phyloP scores from a whole-genome alignment of 805 yeast species.

The Wickerhamiella vanderwaltii region DNA sequence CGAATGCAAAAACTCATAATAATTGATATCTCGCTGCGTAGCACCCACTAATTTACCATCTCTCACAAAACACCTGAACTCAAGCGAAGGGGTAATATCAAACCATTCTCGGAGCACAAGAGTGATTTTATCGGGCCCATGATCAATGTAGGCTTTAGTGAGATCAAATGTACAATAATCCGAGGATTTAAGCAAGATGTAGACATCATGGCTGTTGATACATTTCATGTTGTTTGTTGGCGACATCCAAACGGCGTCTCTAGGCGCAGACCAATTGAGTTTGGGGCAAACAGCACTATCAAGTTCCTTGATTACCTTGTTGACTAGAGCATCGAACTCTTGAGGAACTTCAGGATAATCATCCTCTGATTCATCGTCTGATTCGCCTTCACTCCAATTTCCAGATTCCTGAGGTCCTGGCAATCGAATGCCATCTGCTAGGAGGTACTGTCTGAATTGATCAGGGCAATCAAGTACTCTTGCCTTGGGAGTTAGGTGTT shows the following conservation, averaged over 20 bases:
- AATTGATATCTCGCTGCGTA: slow-evolving; percentile 78
- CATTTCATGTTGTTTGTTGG: slow-evolving; percentile 69
- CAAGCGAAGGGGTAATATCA: slow-evolving; percentile 75
- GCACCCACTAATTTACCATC: slow-evolving; percentile 54
- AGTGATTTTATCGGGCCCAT: slow-evolving; percentile 17
- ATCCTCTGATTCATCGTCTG: slow-evolving; percentile 19
- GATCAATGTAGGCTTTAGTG: slow-evolving; percentile 50
- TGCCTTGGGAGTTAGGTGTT: slow-evolving; percentile 38
- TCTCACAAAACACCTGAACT: slow-evolving; percentile 75
- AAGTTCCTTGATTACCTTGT: slow-evolving; percentile 33
- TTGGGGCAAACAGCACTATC: slow-evolving; percentile 69
- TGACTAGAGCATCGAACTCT: slow-evolving; percentile 46
- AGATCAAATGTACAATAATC: slow-evolving; percentile 81
- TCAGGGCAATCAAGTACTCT: slow-evolving; percentile 46
- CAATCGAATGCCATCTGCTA: slow-evolving; percentile 54
- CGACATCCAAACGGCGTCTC: slow-evolving; percentile 87
- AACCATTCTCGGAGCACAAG: slow-evolving; percentile 76
- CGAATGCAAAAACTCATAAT: slow-evolving; percentile 54
- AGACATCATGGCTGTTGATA: slow-evolving; percentile 57
- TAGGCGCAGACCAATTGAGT: slow-evolving; percentile 94
- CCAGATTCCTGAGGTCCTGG: slow-evolving; percentile 34
- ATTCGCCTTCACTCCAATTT: slow-evolving; percentile 25
- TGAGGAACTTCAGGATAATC: slow-evolving; percentile 33
- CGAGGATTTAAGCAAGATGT: slow-evolving; percentile 70
- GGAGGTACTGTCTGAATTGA: slow-evolving; percentile 46